Evolutionary conservation across 768 basidiomycete species (phyloP).

Genomic region (Phlebiopsis gigantea): DNA sequence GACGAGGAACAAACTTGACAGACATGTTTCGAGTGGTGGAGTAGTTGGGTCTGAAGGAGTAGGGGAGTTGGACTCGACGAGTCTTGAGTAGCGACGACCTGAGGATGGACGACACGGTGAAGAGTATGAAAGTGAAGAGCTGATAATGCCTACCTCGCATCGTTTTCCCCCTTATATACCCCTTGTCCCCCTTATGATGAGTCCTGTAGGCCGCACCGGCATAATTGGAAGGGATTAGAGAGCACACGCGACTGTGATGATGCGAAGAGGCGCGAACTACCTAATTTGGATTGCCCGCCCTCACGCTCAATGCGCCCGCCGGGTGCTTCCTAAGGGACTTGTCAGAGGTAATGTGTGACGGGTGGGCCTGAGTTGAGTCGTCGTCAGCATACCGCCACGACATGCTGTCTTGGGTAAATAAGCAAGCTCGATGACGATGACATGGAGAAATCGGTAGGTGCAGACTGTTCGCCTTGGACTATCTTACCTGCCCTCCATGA

Average conservation of each 20-base stretch:
- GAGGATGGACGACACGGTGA: neutral
- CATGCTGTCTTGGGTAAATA: too few relatives aligned
- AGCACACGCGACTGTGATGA: neutral
- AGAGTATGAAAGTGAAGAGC: neutral
- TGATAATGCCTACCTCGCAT: neutral
- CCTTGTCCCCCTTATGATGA: neutral
- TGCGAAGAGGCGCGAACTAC: conserved; percentile 1
- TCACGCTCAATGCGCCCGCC: conserved; percentile 12
- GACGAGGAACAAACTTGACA: conserved; percentile 29
- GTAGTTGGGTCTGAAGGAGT: neutral
- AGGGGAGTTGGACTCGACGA: conserved; percentile 3
- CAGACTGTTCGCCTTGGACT: too few relatives aligned
- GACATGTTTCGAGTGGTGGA: conserved; percentile 6
- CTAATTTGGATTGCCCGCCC: conserved; percentile 9
- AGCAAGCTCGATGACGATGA: too few relatives aligned
- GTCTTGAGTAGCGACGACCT: neutral
- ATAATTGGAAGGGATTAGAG: neutral
- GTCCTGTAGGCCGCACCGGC: neutral
- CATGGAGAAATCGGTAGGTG: too few relatives aligned
- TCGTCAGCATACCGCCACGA: neutral
- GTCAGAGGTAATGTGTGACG: neutral
- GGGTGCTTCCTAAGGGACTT: neutral
- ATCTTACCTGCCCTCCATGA: too few relatives aligned
- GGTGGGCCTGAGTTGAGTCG: neutral
- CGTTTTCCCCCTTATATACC: neutral